Evolutionary conservation across 768 basidiomycete species (phyloP).

Genomic region (Tricholoma furcatifolium): DNA sequence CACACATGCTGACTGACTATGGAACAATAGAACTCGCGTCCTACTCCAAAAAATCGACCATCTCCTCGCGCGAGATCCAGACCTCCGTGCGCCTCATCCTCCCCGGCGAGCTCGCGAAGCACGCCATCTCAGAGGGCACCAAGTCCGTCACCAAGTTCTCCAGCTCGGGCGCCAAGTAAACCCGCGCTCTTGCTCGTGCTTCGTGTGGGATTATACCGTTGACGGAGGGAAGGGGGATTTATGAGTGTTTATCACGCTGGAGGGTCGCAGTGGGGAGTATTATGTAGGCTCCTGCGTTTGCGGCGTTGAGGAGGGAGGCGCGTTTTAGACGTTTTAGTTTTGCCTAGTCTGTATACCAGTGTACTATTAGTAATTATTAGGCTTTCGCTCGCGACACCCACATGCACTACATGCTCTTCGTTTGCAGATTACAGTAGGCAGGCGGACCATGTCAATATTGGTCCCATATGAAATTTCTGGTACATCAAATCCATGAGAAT

Average conservation of each 20-base stretch:
- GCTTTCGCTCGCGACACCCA: too few relatives aligned
- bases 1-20: conserved; percentile 8
- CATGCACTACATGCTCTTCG: too few relatives aligned
- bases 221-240: conserved; percentile 1
- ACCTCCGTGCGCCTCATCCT: conserved; percentile 94
- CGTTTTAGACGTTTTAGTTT: conserved; percentile 12
- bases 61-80: conserved; percentile 98
- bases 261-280: conserved; percentile 9
- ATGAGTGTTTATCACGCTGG: conserved; percentile 1
- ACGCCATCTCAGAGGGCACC: conserved; percentile 94
- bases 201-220: too few relatives aligned
- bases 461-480: too few relatives aligned
- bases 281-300: not conserved
- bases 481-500: too few relatives aligned
- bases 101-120: conserved; percentile 97
- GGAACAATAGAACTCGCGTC: conserved; percentile 89
- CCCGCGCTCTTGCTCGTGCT: not conserved
- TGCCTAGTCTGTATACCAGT: conserved; percentile 20
- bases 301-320: conserved; percentile 13
- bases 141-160: conserved; percentile 60
- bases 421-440: too few relatives aligned
- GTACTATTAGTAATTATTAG: conserved; percentile 12
- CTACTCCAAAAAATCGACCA: conserved; percentile 99
- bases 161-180: conserved; percentile 57
- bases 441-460: too few relatives aligned